phyloP scores from a whole-genome alignment of 2,329 filamentous ascomycete genomes.

The Fusarium floridanum region DNA sequence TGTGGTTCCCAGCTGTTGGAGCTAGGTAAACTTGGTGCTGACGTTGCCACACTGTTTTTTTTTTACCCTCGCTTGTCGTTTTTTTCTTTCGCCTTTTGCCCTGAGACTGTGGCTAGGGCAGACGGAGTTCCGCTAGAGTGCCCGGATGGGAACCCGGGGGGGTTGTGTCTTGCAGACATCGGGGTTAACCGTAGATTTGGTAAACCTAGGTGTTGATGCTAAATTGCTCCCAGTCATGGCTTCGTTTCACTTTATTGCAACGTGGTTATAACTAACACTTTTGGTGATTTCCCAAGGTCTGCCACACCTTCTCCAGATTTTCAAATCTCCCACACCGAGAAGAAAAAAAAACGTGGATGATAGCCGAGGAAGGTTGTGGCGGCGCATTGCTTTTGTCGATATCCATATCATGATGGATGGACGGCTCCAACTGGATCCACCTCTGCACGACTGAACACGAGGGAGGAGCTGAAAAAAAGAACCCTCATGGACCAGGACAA shows the following conservation, averaged over 20 bases:
- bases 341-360: constrained; percentile 5
- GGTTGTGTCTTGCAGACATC: constrained; percentile 20
- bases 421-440: constrained; percentile 24
- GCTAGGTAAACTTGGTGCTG: constrained; percentile 21
- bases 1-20: constrained; percentile 31
- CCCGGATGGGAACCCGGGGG: constrained; percentile 31
- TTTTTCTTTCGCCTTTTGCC: constrained; percentile 23
- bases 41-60: constrained; percentile 34
- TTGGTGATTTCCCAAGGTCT: constrained; percentile 26
- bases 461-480: constrained; percentile 21
- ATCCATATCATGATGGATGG: background rate
- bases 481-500: constrained; percentile 11
- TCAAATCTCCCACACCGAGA: background rate
- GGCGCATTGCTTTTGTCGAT: constrained; percentile 26
- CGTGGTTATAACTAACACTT: constrained; percentile 19
- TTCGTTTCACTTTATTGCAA: constrained; percentile 19
- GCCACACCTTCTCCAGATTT: constrained; percentile 28
- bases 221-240: background rate
- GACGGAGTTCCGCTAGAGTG: constrained; percentile 20
- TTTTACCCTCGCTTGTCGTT: constrained; percentile 2
- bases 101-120: constrained; percentile 35
- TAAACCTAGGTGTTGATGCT: constrained; percentile 13
- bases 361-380: constrained; percentile 25
- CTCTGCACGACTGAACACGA: background rate
- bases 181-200: constrained; percentile 12